Conservation (phyloP, 139 green algal genomes). For the Micromonas pusilla region DNA sequence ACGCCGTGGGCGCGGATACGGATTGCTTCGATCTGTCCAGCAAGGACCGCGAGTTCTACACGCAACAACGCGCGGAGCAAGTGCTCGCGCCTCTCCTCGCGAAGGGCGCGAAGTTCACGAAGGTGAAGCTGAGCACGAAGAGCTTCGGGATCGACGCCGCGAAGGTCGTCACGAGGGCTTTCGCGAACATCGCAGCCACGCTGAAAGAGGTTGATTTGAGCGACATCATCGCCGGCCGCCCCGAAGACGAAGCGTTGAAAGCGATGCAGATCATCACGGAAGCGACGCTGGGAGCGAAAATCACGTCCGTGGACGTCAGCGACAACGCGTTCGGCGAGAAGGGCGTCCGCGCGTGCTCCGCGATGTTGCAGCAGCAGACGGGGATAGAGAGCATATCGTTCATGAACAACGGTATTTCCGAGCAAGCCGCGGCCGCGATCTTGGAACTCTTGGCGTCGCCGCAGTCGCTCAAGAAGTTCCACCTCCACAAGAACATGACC, state of each 20-base stretch:
- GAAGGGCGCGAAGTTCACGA: neutral
- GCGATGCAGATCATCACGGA: conserved; percentile 31
- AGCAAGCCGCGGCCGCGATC: conserved; percentile 30
- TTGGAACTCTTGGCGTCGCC: conserved; percentile 27
- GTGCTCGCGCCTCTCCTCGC: conserved; percentile 16
- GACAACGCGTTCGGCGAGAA: conserved; percentile 37
- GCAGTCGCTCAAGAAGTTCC: conserved; percentile 26
- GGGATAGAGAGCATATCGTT: conserved; percentile 22
- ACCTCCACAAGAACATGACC: conserved; percentile 39
- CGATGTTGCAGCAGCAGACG: conserved; percentile 19
- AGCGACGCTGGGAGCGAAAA: neutral
- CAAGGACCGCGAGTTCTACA: conserved; percentile 23
- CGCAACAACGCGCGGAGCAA: neutral
- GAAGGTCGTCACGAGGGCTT: conserved; percentile 23
- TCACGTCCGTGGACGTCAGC: conserved; percentile 21
- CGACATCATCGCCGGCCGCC: conserved; percentile 31
- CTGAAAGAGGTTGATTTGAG: conserved; percentile 32
- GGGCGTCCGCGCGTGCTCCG: conserved; percentile 29
- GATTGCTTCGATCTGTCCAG: conserved; percentile 7
- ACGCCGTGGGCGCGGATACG: neutral
- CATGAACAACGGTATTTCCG: conserved; percentile 34
- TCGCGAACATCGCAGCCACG: conserved; percentile 10
- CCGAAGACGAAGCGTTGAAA: conserved; percentile 28
- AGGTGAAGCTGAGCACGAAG: conserved; percentile 31
- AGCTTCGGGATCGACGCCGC: conserved; percentile 33